Evolutionary conservation across 2,329 filamentous ascomycete species (phyloP).

Genomic region (Exophiala phaeomuriformis): DNA sequence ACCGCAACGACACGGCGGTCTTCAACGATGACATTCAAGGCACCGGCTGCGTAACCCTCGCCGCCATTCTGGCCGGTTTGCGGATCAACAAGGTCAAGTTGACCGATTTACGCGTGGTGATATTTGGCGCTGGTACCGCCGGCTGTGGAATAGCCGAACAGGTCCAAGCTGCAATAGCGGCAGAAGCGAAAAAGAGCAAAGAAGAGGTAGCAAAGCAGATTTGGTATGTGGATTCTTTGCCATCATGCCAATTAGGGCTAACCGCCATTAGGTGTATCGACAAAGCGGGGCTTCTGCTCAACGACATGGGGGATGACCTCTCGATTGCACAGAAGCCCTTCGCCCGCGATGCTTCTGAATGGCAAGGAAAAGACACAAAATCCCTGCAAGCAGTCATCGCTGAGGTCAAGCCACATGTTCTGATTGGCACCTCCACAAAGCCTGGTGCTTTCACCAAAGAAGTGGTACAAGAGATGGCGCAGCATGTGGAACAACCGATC

Average conservation of each 20-base stretch:
- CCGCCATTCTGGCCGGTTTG: slow-evolving; percentile 69
- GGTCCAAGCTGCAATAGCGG: slow-evolving; percentile 67
- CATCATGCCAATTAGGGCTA: background rate
- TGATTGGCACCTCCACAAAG: slow-evolving; percentile 77
- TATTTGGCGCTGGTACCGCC: slow-evolving; percentile 76
- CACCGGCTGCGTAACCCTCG: slow-evolving; percentile 78
- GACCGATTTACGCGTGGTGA: slow-evolving; percentile 60
- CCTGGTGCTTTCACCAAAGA: slow-evolving; percentile 69
- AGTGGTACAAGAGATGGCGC: slow-evolving; percentile 66
- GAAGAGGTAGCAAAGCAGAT: slow-evolving; percentile 74
- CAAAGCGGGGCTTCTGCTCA: slow-evolving; percentile 68
- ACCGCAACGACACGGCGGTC: slow-evolving; percentile 65
- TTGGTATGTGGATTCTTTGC: slow-evolving; percentile 34
- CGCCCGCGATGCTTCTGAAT: slow-evolving; percentile 48
- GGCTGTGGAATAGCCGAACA: slow-evolving; percentile 83
- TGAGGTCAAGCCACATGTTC: slow-evolving; percentile 66
- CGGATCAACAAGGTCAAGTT: slow-evolving; percentile 62
- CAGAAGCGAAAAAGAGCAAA: slow-evolving; percentile 58
- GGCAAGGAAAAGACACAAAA: slow-evolving; percentile 41
- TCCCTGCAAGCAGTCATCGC: slow-evolving; percentile 61
- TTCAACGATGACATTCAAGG: slow-evolving; percentile 92
- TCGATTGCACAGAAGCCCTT: slow-evolving; percentile 62
- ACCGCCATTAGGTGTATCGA: slow-evolving; percentile 57
- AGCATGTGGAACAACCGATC: slow-evolving; percentile 64
- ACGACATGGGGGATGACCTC: slow-evolving; percentile 52